Evolutionary conservation across 371 early-diverging fungal genomes (phyloP).

Genomic region (Dipsacomyces acuminosporus): DNA sequence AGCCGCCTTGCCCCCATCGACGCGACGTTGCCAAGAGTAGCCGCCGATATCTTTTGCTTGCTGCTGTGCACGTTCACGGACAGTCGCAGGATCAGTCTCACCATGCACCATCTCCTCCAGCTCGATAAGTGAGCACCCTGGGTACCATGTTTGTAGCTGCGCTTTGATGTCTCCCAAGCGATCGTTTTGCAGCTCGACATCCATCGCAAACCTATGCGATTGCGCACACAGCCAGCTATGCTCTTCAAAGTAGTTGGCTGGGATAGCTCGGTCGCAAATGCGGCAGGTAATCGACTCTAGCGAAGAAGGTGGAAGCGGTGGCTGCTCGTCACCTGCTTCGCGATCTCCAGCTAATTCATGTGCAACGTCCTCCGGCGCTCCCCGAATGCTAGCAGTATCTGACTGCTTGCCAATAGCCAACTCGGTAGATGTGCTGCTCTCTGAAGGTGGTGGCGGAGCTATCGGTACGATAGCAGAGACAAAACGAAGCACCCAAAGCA

Average conservation of each 20-base stretch:
- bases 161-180: constrained; percentile 48
- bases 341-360: too few relatives aligned
- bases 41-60: constrained; percentile 11
- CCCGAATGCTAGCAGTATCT: too few relatives aligned
- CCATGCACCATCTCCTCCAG: constrained; percentile 48
- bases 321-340: too few relatives aligned
- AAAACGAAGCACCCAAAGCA: constrained; percentile 71
- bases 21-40: constrained; percentile 14
- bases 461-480: not conserved
- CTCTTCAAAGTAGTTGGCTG: constrained; percentile 55
- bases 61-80: constrained; percentile 10
- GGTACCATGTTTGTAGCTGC: constrained; percentile 47
- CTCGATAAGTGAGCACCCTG: constrained; percentile 35
- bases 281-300: constrained; percentile 53
- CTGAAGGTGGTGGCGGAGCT: not conserved
- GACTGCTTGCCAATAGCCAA: too few relatives aligned
- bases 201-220: constrained; percentile 58
- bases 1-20: constrained; percentile 5
- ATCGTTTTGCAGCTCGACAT: constrained; percentile 55
- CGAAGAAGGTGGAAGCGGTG: not conserved
- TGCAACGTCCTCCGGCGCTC: too few relatives aligned
- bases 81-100: constrained; percentile 10
- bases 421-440: too few relatives aligned
- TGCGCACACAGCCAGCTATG: constrained; percentile 55
- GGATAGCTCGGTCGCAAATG: constrained; percentile 58